Evolutionary conservation across 1,284 basidiomycete species (phyloP).

Genomic region (Ceratobasidium sp.): DNA sequence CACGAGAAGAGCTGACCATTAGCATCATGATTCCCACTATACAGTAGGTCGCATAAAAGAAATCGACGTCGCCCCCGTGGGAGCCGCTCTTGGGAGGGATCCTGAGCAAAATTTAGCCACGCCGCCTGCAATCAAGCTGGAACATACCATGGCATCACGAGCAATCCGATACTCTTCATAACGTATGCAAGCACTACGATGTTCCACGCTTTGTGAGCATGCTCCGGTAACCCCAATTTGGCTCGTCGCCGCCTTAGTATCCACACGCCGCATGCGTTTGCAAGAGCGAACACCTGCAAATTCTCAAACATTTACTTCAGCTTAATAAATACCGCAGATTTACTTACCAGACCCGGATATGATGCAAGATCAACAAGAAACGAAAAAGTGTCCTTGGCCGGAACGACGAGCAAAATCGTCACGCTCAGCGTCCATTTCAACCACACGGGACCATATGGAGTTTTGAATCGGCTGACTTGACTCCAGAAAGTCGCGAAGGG

Average conservation of each 20-base stretch:
- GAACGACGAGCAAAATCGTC: slow-evolving; percentile 62
- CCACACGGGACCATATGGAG: slow-evolving; percentile 54
- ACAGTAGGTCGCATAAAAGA: slow-evolving; percentile 51
- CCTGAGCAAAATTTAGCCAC: slow-evolving; percentile 43
- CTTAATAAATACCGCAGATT: slow-evolving; percentile 48
- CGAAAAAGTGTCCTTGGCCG: slow-evolving; percentile 62
- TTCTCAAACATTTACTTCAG: slow-evolving; percentile 40
- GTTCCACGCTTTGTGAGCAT: slow-evolving; percentile 55
- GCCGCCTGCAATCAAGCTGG: slow-evolving; percentile 41
- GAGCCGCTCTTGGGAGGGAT: slow-evolving; percentile 49
- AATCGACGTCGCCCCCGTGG: slow-evolving; percentile 45
- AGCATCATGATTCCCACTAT: slow-evolving; percentile 49
- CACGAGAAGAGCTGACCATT: slow-evolving; percentile 4
- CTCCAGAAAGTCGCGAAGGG: slow-evolving; percentile 50
- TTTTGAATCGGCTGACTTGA: slow-evolving; percentile 48
- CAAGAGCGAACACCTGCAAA: slow-evolving; percentile 53
- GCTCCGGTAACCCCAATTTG: slow-evolving; percentile 48
- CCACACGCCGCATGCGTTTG: slow-evolving; percentile 55
- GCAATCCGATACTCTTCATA: slow-evolving; percentile 53
- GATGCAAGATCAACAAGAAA: slow-evolving; percentile 51
- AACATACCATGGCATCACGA: slow-evolving; percentile 58
- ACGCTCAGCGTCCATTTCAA: slow-evolving; percentile 59
- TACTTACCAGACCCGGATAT: slow-evolving; percentile 46
- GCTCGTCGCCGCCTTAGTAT: slow-evolving; percentile 53
- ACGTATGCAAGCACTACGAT: slow-evolving; percentile 52